phyloP scores from a whole-genome alignment of 148 eudicot species.

The Chenopodium suecicum region DNA sequence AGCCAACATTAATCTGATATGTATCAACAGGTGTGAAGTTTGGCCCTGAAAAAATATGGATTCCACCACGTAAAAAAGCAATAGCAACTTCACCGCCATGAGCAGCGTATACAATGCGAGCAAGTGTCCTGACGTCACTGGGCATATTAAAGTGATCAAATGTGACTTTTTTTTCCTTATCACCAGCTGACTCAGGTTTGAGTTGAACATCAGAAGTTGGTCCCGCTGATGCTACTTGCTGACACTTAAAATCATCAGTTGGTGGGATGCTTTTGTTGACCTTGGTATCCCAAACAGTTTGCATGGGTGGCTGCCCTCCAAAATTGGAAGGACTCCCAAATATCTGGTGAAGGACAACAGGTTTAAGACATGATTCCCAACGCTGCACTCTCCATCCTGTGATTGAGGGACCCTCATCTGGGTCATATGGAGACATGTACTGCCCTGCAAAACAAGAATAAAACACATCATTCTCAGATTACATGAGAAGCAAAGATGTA shows the following conservation, averaged over 20 bases:
- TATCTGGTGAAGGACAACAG: conserved; percentile 94
- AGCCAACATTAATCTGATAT: conserved; percentile 84
- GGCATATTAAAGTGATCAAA: conserved; percentile 98
- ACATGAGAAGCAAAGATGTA: conserved; percentile 7
- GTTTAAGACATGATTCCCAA: conserved; percentile 95
- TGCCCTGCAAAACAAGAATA: conserved; percentile 53
- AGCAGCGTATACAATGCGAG: conserved; percentile 90
- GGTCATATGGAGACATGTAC: conserved; percentile 99
- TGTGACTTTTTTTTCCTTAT: conserved; percentile 61
- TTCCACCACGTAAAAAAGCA: conserved; percentile 88
- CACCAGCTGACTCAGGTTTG: conserved; percentile 48
- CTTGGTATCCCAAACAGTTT: conserved; percentile 97
- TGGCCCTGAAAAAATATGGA: conserved; percentile 87
- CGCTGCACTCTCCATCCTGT: conserved; percentile 99
- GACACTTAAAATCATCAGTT: conserved; percentile 57
- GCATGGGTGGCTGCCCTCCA: conserved; percentile 95
- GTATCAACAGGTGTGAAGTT: conserved; percentile 76
- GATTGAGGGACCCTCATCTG: conserved; percentile 97
- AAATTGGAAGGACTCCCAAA: conserved; percentile 95
- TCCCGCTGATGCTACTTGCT: conserved; percentile 38
- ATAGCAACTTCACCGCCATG: conserved; percentile 98
- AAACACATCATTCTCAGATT: background rate
- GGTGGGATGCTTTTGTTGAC: conserved; percentile 87
- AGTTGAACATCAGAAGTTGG: conserved; percentile 36
- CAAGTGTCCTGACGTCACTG: conserved; percentile 94